phyloP scores from a whole-genome alignment of 1,139 yeast species.

The Candida glucosophila region DNA sequence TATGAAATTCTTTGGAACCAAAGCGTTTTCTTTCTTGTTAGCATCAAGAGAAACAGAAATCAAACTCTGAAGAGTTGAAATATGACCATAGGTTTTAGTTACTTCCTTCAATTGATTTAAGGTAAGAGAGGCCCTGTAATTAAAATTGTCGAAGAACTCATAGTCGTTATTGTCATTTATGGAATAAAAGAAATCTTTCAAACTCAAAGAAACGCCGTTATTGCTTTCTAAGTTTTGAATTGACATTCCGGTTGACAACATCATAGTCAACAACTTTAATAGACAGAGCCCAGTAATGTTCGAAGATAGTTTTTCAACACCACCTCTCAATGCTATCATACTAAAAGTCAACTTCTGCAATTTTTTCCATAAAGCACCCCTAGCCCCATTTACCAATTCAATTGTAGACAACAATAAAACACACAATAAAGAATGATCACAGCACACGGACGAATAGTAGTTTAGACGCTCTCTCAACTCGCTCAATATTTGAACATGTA shows the following conservation, averaged over 20 bases:
- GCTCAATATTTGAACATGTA: slow-evolving; percentile 1
- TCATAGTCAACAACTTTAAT: slow-evolving; percentile 1
- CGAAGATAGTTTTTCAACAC: slow-evolving; percentile 2
- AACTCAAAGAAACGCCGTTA: slow-evolving; percentile 2
- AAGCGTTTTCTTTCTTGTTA: slow-evolving; percentile 1
- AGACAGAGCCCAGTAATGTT: slow-evolving; percentile 3
- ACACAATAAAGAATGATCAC: slow-evolving; percentile 2
- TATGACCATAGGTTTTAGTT: slow-evolving; percentile 1
- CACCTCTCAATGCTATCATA: slow-evolving; percentile 3
- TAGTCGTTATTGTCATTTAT: slow-evolving; percentile 1
- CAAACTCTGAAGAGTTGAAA: slow-evolving; percentile 2
- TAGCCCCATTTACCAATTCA: slow-evolving; percentile 2
- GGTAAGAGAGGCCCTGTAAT: slow-evolving; percentile 2
- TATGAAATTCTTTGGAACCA: slow-evolving; percentile 1
- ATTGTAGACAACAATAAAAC: slow-evolving; percentile 2
- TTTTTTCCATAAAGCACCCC: slow-evolving; percentile 1
- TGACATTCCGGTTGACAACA: slow-evolving; percentile 2
- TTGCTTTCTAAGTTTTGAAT: slow-evolving; percentile 2
- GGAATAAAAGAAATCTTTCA: slow-evolving; percentile 2
- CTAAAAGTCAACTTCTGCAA: slow-evolving; percentile 2
- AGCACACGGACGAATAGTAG: slow-evolving; percentile 2
- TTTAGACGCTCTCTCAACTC: slow-evolving; percentile 2
- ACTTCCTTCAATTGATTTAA: slow-evolving; percentile 2
- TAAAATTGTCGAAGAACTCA: slow-evolving; percentile 3
- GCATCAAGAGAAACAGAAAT: slow-evolving; percentile 2